These are phyloP conservation scores for Trichoderma atrobrunneum DNA, from an alignment of 2,329 filamentous ascomycete genomes.

Conservation along the genomic window DNA sequence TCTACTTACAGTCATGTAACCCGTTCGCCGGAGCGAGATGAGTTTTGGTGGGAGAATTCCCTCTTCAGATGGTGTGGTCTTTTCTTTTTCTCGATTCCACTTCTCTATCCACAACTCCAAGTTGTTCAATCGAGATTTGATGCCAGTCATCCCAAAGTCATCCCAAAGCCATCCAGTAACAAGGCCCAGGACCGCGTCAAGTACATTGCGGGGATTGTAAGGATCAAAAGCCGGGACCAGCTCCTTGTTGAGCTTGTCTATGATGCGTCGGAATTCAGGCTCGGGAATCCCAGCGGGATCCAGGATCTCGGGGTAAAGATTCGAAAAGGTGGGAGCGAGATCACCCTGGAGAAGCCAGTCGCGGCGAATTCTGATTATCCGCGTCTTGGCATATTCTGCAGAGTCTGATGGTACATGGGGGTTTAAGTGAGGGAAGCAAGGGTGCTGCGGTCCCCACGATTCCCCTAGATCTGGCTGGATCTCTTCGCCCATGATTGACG, in stretches of 20 bases:
- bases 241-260: conserved; percentile 78
- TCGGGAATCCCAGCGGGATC: conserved; percentile 80
- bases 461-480: conserved; percentile 67
- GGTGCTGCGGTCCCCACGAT: conserved; percentile 90
- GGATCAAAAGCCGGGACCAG: conserved; percentile 78
- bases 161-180: conserved; percentile 95
- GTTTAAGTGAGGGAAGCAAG: conserved; percentile 91
- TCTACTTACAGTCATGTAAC: conserved; percentile 73
- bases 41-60: conserved; percentile 62
- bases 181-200: conserved; percentile 76
- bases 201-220: conserved; percentile 69
- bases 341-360: conserved; percentile 92
- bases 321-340: conserved; percentile 87
- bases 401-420: conserved; percentile 81
- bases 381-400: conserved; percentile 70
- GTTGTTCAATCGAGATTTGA: conserved; percentile 67
- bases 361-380: conserved; percentile 85
- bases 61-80: conserved; percentile 50
- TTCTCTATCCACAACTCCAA: conserved; percentile 80
- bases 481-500: conserved; percentile 62
- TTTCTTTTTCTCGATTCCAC: conserved; percentile 76
- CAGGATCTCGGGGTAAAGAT: conserved; percentile 92
- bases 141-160: conserved; percentile 72
- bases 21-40: conserved; percentile 75
- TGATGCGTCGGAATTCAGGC: conserved; percentile 77